phyloP scores from a whole-genome alignment of 2,329 filamentous ascomycete genomes.

The Xylariaceae sp. region DNA sequence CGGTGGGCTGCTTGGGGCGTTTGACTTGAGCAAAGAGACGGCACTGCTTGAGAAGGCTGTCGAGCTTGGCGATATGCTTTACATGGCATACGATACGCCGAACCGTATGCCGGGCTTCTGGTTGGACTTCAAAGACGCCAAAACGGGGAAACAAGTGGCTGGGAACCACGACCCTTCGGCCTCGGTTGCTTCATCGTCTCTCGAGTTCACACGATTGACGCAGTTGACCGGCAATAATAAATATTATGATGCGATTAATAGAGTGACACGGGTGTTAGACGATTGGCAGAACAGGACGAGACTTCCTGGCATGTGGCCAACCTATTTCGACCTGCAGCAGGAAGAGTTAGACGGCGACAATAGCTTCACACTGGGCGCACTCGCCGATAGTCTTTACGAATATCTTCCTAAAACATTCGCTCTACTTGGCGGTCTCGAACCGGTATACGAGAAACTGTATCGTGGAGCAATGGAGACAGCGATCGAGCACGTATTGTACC shows the following conservation, averaged over 20 bases:
- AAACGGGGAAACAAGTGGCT: conserved; percentile 42
- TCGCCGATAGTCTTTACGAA: conserved; percentile 64
- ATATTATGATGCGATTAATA: conserved; percentile 77
- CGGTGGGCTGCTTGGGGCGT: conserved; percentile 52
- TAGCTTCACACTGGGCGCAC: conserved; percentile 59
- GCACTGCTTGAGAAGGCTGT: conserved; percentile 50
- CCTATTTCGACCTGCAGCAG: conserved; percentile 63
- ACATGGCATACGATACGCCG: conserved; percentile 55
- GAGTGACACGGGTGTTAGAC: conserved; percentile 74
- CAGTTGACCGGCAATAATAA: conserved; percentile 72
- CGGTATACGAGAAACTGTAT: conserved; percentile 70
- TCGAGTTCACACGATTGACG: conserved; percentile 74
- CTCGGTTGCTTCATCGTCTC: conserved; percentile 62
- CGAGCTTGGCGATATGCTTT: conserved; percentile 55
- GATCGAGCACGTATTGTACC: conserved; percentile 69
- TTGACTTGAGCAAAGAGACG: conserved; percentile 51
- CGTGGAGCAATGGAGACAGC: conserved; percentile 63
- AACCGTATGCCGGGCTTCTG: conserved; percentile 59
- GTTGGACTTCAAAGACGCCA: conserved; percentile 58
- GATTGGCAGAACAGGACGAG: conserved; percentile 69
- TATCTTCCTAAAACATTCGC: conserved; percentile 68
- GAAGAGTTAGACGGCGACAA: conserved; percentile 47
- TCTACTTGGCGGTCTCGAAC: conserved; percentile 67
- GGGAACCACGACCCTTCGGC: conserved; percentile 47
- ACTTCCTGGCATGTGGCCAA: conserved; percentile 80